These are phyloP conservation scores for Vigna angularis DNA, from an alignment of 306 rosid species.

Conservation along the genomic window DNA sequence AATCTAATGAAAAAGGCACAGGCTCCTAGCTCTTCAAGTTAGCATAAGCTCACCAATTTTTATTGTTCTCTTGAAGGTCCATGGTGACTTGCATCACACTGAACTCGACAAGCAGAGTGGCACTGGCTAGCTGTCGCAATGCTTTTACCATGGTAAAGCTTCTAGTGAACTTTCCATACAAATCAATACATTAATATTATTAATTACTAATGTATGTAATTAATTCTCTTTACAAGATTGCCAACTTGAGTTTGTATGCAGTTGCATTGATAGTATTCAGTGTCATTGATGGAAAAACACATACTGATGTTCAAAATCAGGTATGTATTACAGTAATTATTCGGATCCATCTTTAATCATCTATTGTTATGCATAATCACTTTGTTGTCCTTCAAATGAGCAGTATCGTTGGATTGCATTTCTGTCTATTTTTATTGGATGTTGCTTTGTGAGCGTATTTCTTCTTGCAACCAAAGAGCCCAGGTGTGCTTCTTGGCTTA, in stretches of 20 bases:
- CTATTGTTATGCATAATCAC: slow-evolving; percentile 35
- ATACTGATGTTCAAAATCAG: slow-evolving; percentile 71
- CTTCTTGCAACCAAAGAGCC: slow-evolving; percentile 86
- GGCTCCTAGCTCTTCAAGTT: slow-evolving; percentile 30
- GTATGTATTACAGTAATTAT: slow-evolving; percentile 45
- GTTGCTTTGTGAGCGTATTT: slow-evolving; percentile 84
- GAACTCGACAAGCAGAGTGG: slow-evolving; percentile 91
- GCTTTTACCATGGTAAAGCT: slow-evolving; percentile 86
- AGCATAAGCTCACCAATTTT: slow-evolving; percentile 15
- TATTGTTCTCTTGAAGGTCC: slow-evolving; percentile 68
- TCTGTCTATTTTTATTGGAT: slow-evolving; percentile 85
- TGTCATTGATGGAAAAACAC: slow-evolving; percentile 54
- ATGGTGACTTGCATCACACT: slow-evolving; percentile 93
- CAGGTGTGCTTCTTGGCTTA: slow-evolving; percentile 61
- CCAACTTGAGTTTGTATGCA: slow-evolving; percentile 85
- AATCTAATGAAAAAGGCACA: slow-evolving; percentile 17
- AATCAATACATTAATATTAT: slow-evolving; percentile 22
- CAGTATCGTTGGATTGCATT: slow-evolving; percentile 98
- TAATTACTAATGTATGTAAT: slow-evolving; percentile 24
- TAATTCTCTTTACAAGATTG: slow-evolving; percentile 62
- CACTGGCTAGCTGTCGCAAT: slow-evolving; percentile 92
- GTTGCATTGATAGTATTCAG: slow-evolving; percentile 76
- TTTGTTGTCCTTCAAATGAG: slow-evolving; percentile 38
- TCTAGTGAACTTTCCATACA: slow-evolving; percentile 24
- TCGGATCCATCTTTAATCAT: slow-evolving; percentile 33